Base-by-base conservation (phyloP, 1,284 basidiomycete genomes). In the Athelia sp. region DNA sequence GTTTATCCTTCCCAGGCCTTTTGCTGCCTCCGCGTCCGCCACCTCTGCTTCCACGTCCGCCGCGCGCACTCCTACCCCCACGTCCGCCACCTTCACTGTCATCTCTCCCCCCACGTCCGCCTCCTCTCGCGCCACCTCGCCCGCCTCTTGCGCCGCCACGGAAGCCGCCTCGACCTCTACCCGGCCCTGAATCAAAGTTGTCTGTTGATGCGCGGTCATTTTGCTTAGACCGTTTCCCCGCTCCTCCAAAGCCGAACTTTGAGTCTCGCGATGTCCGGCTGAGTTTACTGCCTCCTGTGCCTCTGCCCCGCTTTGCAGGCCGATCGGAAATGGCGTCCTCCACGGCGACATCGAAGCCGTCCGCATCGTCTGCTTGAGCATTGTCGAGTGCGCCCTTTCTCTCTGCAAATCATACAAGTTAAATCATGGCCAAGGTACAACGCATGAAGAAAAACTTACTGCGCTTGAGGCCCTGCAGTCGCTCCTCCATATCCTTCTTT, bases 401-500 rank as follows among this genome's bases (percentile, higher is more conserved):
- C 77, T 94, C 87, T 92, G 54, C 4, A 19, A 11, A 44, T 26
- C 21, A 14, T 23, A 23, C 46, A 43, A 46, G 19, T 6, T 6
- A 21, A 51, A 35, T 44, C 9, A 52, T 17, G 26, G 17, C 34
- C 21, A 53, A 23, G n/a, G 14, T 45, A 26, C 29, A 29, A 43
- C 52, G 43, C 18, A 35, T 26, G 55, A 15, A 78, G 26, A 13
- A 29, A 29, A 6, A 29, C 82, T 54, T 66, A 93, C 92, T 96
- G 66, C 94, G 78, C 73, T 97, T 94, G 58, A 95, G 77, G 6
- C 82, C 84, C 62, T 90, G 86, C 47, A 95, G 72, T 42, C 84
- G 73, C 56, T 95, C 90, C 52, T 89, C 87, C 78, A 93, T 85
- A 52, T 90, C 85, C 71, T 93, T 94, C 79, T 94, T 65, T 51